Evolutionary conservation across 2,329 filamentous ascomycete genomes (phyloP).

Genomic region (Ophiosphaerella korrae): DNA sequence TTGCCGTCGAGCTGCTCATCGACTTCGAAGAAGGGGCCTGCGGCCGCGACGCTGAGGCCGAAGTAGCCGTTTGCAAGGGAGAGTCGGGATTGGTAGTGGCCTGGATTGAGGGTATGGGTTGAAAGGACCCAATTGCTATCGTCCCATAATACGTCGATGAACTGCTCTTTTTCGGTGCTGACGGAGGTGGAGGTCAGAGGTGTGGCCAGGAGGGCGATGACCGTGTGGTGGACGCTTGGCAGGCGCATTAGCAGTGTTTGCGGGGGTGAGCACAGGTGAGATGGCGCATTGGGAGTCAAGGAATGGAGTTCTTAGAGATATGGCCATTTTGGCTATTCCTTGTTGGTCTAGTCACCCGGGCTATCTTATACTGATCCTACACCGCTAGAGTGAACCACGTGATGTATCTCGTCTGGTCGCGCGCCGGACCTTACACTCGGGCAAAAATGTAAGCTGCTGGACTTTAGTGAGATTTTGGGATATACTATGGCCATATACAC

Average conservation of each 20-base stretch:
- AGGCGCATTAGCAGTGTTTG: neutral
- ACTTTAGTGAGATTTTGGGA: no score
- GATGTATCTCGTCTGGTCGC: no score
- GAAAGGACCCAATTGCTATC: conserved; percentile 62
- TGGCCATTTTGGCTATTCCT: no score
- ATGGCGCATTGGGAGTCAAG: no score
- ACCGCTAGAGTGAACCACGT: no score
- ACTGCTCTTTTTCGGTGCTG: conserved; percentile 29
- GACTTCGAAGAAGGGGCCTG: conserved; percentile 66
- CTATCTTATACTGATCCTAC: no score
- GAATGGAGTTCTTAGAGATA: no score
- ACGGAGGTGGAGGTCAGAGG: conserved; percentile 13
- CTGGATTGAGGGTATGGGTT: conserved; percentile 60
- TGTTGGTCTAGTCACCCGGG: no score
- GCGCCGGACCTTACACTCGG: no score
- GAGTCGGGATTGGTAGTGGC: conserved; percentile 65
- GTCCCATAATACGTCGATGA: conserved; percentile 61
- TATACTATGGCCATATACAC: no score
- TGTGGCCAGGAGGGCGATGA: conserved; percentile 17
- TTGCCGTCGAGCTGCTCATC: conserved; percentile 58
- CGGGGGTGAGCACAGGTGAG: no score
- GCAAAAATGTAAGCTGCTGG: no score
- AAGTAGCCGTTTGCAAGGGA: conserved; percentile 64
- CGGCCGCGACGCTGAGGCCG: conserved; percentile 67
- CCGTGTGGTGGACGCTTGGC: conserved; percentile 4